Percentiles rank a stretch among this genome's conserved stretches.
Conservation (phyloP, 306 rosid species). For the Canavalia gladiata region DNA sequence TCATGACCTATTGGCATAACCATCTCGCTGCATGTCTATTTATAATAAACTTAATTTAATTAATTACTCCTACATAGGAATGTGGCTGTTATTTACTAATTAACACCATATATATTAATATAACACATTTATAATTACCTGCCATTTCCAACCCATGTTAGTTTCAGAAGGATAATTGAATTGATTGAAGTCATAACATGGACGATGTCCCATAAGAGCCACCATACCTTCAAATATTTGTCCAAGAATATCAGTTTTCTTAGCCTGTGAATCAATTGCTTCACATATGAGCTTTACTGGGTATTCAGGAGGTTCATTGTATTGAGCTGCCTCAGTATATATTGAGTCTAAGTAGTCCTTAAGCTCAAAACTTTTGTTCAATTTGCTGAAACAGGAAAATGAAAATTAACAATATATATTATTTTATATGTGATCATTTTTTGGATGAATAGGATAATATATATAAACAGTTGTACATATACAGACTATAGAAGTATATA, state of each 20-base stretch:
- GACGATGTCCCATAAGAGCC: background rate
- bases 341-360: constrained; percentile 42
- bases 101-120: no score
- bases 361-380: constrained; percentile 38
- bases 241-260: constrained; percentile 44
- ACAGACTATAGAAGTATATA: background rate
- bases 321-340: constrained; percentile 48
- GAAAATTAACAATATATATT: background rate
- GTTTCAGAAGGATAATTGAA: constrained; percentile 37
- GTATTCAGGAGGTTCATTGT: constrained; percentile 42
- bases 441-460: background rate
- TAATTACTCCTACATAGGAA: background rate
- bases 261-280: constrained; percentile 53
- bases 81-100: background rate
- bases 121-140: constrained; percentile 34
- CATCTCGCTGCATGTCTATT: constrained; percentile 70
- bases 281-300: constrained; percentile 44
- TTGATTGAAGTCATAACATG: constrained; percentile 48
- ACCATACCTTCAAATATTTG: constrained; percentile 53
- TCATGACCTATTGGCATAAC: constrained; percentile 60
- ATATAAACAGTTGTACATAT: background rate
- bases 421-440: background rate
- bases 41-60: background rate
- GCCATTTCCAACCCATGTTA: constrained; percentile 54
- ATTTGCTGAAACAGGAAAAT: constrained; percentile 26